Conservation (phyloP, 1,139 yeast species). For the Candida sanyaensis region DNA sequence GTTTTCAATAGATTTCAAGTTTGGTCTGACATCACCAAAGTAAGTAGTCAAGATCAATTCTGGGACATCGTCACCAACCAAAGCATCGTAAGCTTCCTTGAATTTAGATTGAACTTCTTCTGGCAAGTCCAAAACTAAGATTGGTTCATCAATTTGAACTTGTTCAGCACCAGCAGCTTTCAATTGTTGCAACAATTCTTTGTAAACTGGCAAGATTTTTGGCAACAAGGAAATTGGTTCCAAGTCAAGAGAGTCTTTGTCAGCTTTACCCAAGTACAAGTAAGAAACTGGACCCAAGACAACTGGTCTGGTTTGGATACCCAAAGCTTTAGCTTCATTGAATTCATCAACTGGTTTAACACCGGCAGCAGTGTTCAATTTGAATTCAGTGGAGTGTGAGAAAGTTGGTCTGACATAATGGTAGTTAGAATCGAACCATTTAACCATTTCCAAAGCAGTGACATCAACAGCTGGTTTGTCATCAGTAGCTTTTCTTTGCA, state of each 20-base stretch:
- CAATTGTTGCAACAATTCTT: conserved; percentile 82
- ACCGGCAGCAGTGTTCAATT: conserved; percentile 73
- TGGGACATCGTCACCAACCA: conserved; percentile 70
- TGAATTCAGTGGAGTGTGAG: conserved; percentile 92
- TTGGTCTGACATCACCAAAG: conserved; percentile 98
- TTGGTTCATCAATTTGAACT: conserved; percentile 98
- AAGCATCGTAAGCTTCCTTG: conserved; percentile 80
- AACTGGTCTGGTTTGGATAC: conserved; percentile 97
- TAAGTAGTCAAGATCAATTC: conserved; percentile 84
- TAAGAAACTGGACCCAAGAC: conserved; percentile 94
- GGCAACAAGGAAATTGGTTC: conserved; percentile 88
- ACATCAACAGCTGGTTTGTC: conserved; percentile 90
- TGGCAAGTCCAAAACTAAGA: conserved; percentile 91
- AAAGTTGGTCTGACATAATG: conserved; percentile 99
- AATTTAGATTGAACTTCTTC: conserved; percentile 79
- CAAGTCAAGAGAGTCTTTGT: conserved; percentile 94
- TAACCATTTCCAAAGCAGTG: conserved; percentile 99
- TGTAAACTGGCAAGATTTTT: conserved; percentile 90
- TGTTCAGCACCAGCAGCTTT: conserved; percentile 92
- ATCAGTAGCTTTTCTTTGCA: conserved; percentile 95
- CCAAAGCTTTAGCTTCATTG: conserved; percentile 96
- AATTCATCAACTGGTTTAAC: conserved; percentile 96
- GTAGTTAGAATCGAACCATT: conserved; percentile 99
- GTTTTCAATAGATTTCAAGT: conserved; percentile 82
- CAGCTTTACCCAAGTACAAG: conserved; percentile 95